Percentiles rank a stretch among this genome's conserved stretches.
These are phyloP conservation scores for Chalciporus chontae DNA, from an alignment of 768 basidiomycete species.

Conservation along the genomic window DNA sequence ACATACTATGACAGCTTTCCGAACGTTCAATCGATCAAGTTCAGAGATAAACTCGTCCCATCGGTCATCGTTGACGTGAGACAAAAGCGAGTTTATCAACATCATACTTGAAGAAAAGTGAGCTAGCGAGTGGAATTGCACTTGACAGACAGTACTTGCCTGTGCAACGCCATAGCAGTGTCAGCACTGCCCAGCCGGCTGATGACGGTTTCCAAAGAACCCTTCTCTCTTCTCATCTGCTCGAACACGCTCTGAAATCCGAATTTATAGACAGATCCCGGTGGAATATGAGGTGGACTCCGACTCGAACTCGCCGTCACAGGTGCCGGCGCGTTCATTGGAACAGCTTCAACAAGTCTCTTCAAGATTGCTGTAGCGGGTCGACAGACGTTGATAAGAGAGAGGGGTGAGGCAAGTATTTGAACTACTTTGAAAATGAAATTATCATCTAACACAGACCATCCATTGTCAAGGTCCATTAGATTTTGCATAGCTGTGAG, in stretches of 20 bases:
- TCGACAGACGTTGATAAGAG: constrained; percentile 85
- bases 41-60: constrained; percentile 80
- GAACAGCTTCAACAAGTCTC: constrained; percentile 85
- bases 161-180: constrained; percentile 80
- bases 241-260: constrained; percentile 83
- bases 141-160: constrained; percentile 38
- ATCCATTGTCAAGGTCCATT: constrained; percentile 84
- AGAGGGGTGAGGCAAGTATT: constrained; percentile 69
- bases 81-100: constrained; percentile 82
- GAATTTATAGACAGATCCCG: constrained; percentile 75
- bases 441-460: constrained; percentile 63
- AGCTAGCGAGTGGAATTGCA: background rate
- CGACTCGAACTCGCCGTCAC: constrained; percentile 59
- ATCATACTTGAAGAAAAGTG: constrained; percentile 59
- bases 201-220: constrained; percentile 79
- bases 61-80: constrained; percentile 70
- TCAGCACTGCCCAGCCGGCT: constrained; percentile 75
- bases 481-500: constrained; percentile 82
- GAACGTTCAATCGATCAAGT: constrained; percentile 71
- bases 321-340: constrained; percentile 59
- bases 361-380: constrained; percentile 90
- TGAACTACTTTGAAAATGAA: constrained; percentile 80
- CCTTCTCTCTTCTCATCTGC: constrained; percentile 71
- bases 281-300: constrained; percentile 46
- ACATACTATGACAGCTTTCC: constrained; percentile 79